Evolutionary conservation across 1,284 basidiomycete genomes (phyloP), one percentile per base, ranked within the genome.

Genomic region (Heterobasidion annosum): DNA sequence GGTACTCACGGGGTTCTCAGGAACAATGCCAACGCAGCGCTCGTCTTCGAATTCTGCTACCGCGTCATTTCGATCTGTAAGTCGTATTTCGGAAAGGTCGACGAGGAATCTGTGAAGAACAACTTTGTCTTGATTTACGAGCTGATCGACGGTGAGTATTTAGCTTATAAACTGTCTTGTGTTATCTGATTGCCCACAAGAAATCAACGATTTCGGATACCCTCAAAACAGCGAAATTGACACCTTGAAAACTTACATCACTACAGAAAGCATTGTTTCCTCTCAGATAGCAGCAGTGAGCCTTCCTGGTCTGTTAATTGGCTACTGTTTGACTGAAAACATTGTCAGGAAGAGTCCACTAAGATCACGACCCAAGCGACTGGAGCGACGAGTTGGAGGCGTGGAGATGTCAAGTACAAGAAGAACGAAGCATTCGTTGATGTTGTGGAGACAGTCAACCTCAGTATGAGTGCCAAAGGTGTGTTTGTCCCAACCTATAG

Each of bases 221-320:
- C 96, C 96, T n/a, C 97, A 99, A 69, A 99, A 98, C 68, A 96
- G 93, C 60, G 96, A 99, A 70, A 93, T 91, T 48, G 95, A 98
- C 68, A 97, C 96, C 4, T 77, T 99, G 48, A 99, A 99, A 73
- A 90, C 91, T 64, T 98, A 98, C 68, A 98, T 99, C 59, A 98
- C 96, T 15, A 98, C 95, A 0, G 96, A 99, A 71, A 93, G 93
- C 59, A 85, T 99, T 54, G 89, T 97, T 61, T 93, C 91, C 67
- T 73, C 86, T 68, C 76, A 86, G 63, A 73, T 81, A 52, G 91
- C 91, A 53, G 85, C 91, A 52, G 92, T 94, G 63, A 42, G 85
- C 74, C 51, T 8, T 58, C n/a, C 32, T 35, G 10, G 25, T 50
- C 19, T 16, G 6, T 4, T 7, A 43, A 2, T 19, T 48, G 42